Base-by-base conservation (phyloP, 1,284 basidiomycete genomes). In the Boletus smithii region DNA sequence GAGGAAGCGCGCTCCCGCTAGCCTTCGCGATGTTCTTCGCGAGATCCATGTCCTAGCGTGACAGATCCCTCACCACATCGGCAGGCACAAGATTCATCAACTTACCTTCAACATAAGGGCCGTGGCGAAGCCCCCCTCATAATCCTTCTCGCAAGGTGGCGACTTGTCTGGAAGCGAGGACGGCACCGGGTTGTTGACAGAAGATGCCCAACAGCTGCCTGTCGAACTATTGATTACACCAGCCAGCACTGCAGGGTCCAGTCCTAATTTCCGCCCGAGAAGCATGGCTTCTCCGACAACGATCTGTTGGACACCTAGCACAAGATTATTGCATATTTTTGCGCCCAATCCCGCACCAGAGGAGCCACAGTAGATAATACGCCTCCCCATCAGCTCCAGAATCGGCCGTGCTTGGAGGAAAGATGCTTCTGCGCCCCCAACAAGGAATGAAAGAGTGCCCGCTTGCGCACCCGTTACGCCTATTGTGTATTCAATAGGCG, bases 321-420 rank as follows among this genome's bases (percentile, higher is more conserved):
- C 75, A 46, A 89, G 77, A 63, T 93, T 93, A 68, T 93, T 93
- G 70, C 87, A 90, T 34, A 93, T 90, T 71, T 94, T 93, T 8
- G 91, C 90, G 1, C 78, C 89, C 13, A 94, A 70, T 1, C 91
- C 91, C 5, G 86, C 78, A n/a, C 91, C 91, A 9, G 87, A 85
- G n/a, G 79, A 74, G 1, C 92, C 92, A 67, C 92, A 95, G 62
- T 93, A 79, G 39, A 95, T 84, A 44, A 89, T 81, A 6, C 85
- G 80, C 46, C 76, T 76, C 7, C 93, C 92, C 92, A 95, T 95
- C 37, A 74, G 59, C n/a, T 75, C 64, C 20, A 90, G 73, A 35
- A 79, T 70, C 3, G 85, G 80, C 42, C 76, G 70, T 7, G 87
- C 81, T 20, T 70, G 69, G n/a, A 72, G 62, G 60, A 86, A 93